Evolutionary conservation across 768 basidiomycete genomes (phyloP).

Genomic region (Leccinum barrowsii): DNA sequence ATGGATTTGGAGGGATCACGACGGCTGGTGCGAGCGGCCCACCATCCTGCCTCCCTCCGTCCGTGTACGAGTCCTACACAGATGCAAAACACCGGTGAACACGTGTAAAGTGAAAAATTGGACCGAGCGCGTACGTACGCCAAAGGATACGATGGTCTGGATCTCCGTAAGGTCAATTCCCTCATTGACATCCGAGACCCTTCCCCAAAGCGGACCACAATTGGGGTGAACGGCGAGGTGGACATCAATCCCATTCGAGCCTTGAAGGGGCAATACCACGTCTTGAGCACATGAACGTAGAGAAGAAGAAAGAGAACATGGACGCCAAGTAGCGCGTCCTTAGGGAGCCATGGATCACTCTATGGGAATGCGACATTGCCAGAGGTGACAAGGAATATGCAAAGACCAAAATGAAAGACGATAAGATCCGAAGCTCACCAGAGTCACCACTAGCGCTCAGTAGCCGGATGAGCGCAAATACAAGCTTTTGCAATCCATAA

Average conservation of each 20-base stretch:
- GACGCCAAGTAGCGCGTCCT: not conserved
- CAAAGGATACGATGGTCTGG: constrained; percentile 52
- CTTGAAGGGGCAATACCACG: constrained; percentile 7
- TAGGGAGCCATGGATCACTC: not conserved
- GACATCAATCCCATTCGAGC: constrained; percentile 18
- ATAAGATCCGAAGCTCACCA: constrained; percentile 12
- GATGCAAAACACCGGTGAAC: not conserved
- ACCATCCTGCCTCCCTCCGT: constrained; percentile 48
- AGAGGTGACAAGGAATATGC: not conserved
- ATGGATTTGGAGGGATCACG: constrained; percentile 32
- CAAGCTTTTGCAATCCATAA: constrained; percentile 14
- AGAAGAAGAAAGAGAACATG: not conserved
- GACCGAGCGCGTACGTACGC: constrained; percentile 30
- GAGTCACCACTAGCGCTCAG: not conserved
- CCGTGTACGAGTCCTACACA: constrained; percentile 46
- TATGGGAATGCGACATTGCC: not conserved
- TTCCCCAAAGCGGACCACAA: constrained; percentile 41
- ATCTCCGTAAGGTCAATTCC: constrained; percentile 37
- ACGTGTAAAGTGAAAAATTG: not conserved
- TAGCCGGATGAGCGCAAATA: constrained; percentile 3
- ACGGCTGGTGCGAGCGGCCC: constrained; percentile 39
- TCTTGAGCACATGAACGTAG: constrained; percentile 9
- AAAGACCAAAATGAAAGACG: not conserved
- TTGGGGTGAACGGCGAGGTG: constrained; percentile 45
- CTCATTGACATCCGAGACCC: constrained; percentile 45